Evolutionary conservation across 2,329 filamentous ascomycete genomes (phyloP).

Genomic region (Neofusicoccum cordaticola): DNA sequence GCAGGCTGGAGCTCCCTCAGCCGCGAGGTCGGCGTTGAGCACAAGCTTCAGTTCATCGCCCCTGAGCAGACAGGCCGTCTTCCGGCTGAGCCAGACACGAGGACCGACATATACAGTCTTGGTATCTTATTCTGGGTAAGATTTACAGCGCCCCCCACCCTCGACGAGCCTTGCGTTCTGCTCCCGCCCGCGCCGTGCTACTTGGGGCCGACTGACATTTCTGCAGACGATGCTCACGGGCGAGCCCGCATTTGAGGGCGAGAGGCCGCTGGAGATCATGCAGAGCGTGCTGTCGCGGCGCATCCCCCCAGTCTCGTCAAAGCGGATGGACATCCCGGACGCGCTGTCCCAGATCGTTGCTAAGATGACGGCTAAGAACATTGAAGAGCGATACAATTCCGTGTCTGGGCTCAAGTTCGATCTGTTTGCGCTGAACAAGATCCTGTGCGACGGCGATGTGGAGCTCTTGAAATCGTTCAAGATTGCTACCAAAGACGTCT

Average conservation of each 20-base stretch:
- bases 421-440: constrained; percentile 67
- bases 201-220: neutral
- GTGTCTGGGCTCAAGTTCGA: constrained; percentile 83
- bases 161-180: too few relatives aligned
- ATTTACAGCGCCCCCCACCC: constrained; percentile 20
- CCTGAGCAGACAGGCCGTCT: constrained; percentile 93
- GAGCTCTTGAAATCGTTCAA: constrained; percentile 69
- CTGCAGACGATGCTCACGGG: constrained; percentile 63
- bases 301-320: constrained; percentile 71
- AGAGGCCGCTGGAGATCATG: constrained; percentile 82
- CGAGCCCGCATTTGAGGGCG: constrained; percentile 74
- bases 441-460: constrained; percentile 72
- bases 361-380: constrained; percentile 87
- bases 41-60: constrained; percentile 88
- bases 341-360: constrained; percentile 79
- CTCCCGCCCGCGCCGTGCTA: too few relatives aligned
- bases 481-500: constrained; percentile 81
- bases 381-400: constrained; percentile 85
- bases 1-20: constrained; percentile 83
- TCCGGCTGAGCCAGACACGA: constrained; percentile 84
- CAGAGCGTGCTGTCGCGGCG: constrained; percentile 81
- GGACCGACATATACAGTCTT: constrained; percentile 91
- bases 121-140: constrained; percentile 83
- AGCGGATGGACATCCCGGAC: constrained; percentile 80
- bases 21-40: constrained; percentile 78